Percentiles rank a stretch among this genome's conserved stretches.
Evolutionary conservation across 441 rosid species (phyloP).

Genomic region (Arabidopsis lyrata): DNA sequence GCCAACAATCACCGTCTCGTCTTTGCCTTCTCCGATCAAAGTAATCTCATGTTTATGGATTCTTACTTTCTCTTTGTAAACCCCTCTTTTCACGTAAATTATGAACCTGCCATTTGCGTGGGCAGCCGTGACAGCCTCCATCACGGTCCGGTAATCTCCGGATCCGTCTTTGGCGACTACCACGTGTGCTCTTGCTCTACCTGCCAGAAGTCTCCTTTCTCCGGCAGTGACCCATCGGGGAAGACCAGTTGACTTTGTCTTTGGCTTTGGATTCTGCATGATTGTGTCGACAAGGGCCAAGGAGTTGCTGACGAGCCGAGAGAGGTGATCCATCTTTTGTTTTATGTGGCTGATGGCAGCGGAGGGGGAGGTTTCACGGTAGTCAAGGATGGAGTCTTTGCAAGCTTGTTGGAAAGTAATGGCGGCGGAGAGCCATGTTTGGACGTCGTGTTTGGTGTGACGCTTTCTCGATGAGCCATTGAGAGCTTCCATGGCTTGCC

Average conservation of each 20-base stretch:
- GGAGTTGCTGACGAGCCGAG: constrained; percentile 62
- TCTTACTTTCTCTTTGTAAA: constrained; percentile 70
- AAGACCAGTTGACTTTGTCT: constrained; percentile 39
- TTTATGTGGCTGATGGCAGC: constrained; percentile 44
- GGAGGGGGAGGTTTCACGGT: constrained; percentile 32
- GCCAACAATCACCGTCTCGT: constrained; percentile 62
- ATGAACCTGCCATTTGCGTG: constrained; percentile 61
- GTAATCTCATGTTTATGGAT: constrained; percentile 66
- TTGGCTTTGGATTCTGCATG: constrained; percentile 21
- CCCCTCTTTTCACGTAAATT: constrained; percentile 74
- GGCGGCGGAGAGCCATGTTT: constrained; percentile 84
- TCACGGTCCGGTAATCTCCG: constrained; percentile 66
- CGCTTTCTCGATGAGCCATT: constrained; percentile 45
- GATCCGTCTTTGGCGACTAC: constrained; percentile 84
- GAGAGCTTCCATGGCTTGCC: constrained; percentile 60
- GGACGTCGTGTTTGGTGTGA: constrained; percentile 55
- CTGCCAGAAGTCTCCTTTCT: constrained; percentile 59
- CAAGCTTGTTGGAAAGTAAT: constrained; percentile 77
- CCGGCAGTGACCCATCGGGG: constrained; percentile 69
- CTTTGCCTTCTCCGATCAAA: constrained; percentile 85
- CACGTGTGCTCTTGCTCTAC: constrained; percentile 55
- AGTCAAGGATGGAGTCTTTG: constrained; percentile 59
- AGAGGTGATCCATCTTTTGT: constrained; percentile 65
- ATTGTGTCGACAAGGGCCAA: constrained; percentile 62
- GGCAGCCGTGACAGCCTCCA: constrained; percentile 75